Base-by-base conservation (phyloP, 768 basidiomycete species). In the Tulasnella calospora region DNA sequence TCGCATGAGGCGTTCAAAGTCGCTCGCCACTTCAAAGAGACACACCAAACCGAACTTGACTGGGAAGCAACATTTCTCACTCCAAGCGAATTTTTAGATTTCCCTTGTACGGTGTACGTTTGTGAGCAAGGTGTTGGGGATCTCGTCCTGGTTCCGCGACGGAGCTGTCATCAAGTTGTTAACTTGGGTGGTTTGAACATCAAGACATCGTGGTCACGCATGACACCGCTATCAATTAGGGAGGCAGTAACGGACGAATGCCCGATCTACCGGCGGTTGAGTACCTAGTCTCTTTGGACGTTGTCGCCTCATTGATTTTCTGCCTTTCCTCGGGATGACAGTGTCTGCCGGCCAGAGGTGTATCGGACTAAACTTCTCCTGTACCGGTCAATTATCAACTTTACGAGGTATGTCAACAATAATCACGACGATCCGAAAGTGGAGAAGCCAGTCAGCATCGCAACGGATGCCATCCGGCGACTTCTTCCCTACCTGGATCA, bases 161-260 rank as follows among this genome's bases (percentile, higher is more conserved):
- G 91, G 79, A 91, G 91, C 80, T 93, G 91, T 77, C 94, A 95
- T 83, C 94, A 95, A 82, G 79, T 80, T 19, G 69, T 95, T 35
- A 95, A 95, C 81, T 85, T 85, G 71, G 92, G 94, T 33, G 93
- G 94, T 17, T 87, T 95, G 33, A 93, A 92, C 0, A 86, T 94
- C 83, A 95, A 95, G 84, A 90, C 90, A 5, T 92, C 92, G 0
- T 95, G 94, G 94, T 94, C 93, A 0, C 87, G 94, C 70, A 94
- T 95, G 93, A 91, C 92, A 9, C 81, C 92, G 36, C 82, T 85
- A 71, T 91, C 92, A 4, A 83, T 94, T 19, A 82, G 83, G 55
- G 85, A 86, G 0, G 92, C 93, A 3, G 85, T 92, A 41, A 88
- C 89, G 81, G 88, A 92, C 67, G 94, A 95, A 80, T 86, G 95